Base-by-base conservation (phyloP, 1,139 yeast species). In the Blastobotrys proliferans region DNA sequence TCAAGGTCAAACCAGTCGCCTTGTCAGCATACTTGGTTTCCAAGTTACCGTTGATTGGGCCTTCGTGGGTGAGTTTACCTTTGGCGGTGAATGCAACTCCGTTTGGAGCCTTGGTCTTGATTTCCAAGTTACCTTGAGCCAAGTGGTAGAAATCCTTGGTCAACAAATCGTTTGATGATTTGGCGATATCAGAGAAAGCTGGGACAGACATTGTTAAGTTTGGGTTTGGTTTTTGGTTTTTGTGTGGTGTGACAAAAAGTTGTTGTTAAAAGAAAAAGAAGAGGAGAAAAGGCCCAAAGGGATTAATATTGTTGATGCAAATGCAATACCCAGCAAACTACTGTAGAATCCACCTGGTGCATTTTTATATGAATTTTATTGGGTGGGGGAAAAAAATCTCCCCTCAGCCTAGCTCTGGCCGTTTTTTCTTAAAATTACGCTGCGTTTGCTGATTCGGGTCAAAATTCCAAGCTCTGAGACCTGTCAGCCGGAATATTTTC, bases 11-110 rank as follows among this genome's bases (percentile, higher is more conserved):
- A 54, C 97, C 97, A 53, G 94, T 76, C 53, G 90, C 77, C 77
- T 88, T 88, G 79, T 94, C 98, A 52, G 85, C 73, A 76, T 83
- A 86, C 76, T 86, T 87, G 61, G 95, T 86, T 71, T 92, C 97
- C 50, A 92, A 74, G 62, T 85, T 80, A 58, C 95, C 95, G 54
- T 90, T 81, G 60, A 94, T 80, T 60, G 92, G 73, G 64, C 85
- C 83, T 63, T 81, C 85, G 49, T 70, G 68, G 63, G 81, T 77
- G 59, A 94, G 82, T 74, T 86, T 87, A 68, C 96, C 97, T 76
- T 86, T 87, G 64, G 87, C 88, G 61, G 94, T 79, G 79, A 92
- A 92, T 48, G 88, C 78, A 50, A 92, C 97, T 59, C 97, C 97
- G 68, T 88, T 90, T 67, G 97, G 95, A 60, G 98, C 96, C 57